These are phyloP conservation scores for Polychaeton citri DNA, from an alignment of 2,329 filamentous ascomycete genomes.

Conservation along the genomic window DNA sequence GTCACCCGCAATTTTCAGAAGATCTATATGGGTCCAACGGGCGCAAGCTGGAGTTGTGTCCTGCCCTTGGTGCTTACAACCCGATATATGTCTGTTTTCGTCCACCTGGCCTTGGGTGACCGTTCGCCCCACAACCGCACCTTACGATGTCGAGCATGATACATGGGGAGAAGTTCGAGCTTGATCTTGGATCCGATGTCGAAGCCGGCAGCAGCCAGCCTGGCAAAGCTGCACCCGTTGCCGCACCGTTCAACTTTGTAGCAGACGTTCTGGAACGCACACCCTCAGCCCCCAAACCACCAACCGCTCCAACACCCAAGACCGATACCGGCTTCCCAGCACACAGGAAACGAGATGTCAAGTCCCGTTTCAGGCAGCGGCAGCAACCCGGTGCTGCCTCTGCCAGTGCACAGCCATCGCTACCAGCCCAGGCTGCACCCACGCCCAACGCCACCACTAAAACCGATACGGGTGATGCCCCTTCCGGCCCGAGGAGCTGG, in stretches of 20 bases:
- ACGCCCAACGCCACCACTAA: background rate
- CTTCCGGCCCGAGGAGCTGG: slow-evolving; percentile 4
- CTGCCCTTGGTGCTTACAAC: too few relatives aligned
- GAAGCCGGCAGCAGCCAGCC: slow-evolving; percentile 6
- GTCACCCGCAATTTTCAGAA: too few relatives aligned
- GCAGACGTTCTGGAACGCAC: slow-evolving; percentile 71
- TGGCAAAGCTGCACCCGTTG: slow-evolving; percentile 8
- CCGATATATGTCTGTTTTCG: too few relatives aligned
- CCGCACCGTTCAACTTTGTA: slow-evolving; percentile 36
- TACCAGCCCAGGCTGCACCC: too few relatives aligned
- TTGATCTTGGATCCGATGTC: slow-evolving; percentile 41
- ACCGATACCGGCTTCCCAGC: slow-evolving; percentile 66
- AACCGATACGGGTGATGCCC: background rate
- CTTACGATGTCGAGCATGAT: slow-evolving; percentile 23
- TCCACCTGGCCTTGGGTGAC: too few relatives aligned
- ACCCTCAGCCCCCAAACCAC: slow-evolving; percentile 43
- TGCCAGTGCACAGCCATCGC: background rate
- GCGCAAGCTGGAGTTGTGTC: too few relatives aligned
- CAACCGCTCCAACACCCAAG: slow-evolving; percentile 45
- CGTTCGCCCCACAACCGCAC: too few relatives aligned
- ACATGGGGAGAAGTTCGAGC: slow-evolving; percentile 46
- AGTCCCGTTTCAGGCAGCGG: slow-evolving; percentile 70
- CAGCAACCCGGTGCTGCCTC: background rate
- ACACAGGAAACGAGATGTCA: slow-evolving; percentile 61
- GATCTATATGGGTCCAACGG: too few relatives aligned